Percentiles rank a stretch among this genome's conserved stretches.
phyloP scores from a whole-genome alignment of 768 basidiomycete species.

The Leucocoprinus birnbaumii region DNA sequence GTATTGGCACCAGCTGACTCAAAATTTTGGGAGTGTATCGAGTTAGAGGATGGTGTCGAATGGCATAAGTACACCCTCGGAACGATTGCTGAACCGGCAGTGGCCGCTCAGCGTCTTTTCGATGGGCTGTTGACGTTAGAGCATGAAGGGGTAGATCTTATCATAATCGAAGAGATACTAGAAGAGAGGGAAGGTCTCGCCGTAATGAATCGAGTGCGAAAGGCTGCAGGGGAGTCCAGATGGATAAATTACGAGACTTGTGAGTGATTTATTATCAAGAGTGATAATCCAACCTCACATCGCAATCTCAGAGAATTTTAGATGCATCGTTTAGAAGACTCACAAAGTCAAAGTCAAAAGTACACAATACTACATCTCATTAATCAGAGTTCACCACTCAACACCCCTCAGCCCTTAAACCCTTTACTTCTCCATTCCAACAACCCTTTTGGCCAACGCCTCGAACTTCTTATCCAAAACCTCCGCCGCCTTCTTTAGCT shows the following conservation, averaged over 20 bases:
- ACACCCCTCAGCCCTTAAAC: conserved; percentile 16
- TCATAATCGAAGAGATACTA: conserved; percentile 80
- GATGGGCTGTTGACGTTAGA: conserved; percentile 86
- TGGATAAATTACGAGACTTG: conserved; percentile 20
- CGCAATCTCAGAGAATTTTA: neutral
- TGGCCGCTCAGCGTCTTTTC: conserved; percentile 81
- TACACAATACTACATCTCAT: neutral
- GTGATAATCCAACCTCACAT: neutral
- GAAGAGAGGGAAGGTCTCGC: conserved; percentile 87
- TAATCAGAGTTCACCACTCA: neutral
- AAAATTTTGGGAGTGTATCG: conserved; percentile 31
- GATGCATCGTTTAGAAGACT: neutral
- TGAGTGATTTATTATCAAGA: neutral
- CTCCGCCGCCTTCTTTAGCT: conserved; percentile 29
- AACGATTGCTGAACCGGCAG: conserved; percentile 50
- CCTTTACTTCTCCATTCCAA: conserved; percentile 17
- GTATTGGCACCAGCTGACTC: conserved; percentile 65
- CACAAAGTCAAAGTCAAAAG: neutral
- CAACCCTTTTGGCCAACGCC: conserved; percentile 32
- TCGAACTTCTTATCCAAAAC: conserved; percentile 44
- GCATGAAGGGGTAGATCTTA: conserved; percentile 68
- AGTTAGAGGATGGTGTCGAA: conserved; percentile 34
- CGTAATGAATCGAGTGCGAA: conserved; percentile 90
- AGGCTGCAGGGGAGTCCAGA: conserved; percentile 71
- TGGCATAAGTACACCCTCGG: conserved; percentile 59